These are phyloP conservation scores for Dictyostelium capitatum DNA, from an alignment of 78 protist genomes.

Conservation along the genomic window DNA sequence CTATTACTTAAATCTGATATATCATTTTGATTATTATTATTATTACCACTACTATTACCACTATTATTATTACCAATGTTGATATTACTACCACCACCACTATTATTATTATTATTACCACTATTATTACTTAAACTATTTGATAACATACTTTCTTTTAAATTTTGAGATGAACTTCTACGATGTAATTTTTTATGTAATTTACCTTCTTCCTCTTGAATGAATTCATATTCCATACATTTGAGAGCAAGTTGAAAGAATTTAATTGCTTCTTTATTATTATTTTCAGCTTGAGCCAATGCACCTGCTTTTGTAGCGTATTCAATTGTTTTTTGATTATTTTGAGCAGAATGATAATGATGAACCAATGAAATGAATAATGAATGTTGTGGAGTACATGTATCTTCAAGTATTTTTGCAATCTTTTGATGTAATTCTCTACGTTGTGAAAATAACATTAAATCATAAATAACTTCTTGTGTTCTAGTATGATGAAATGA, in stretches of 20 bases:
- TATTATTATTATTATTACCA: neutral
- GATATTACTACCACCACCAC: neutral
- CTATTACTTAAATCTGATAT: neutral
- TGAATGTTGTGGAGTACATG: constrained; percentile 50
- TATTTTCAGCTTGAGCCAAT: constrained; percentile 51
- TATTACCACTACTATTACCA: neutral
- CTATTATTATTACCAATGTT: neutral
- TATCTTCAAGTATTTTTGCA: constrained; percentile 42
- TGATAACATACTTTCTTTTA: neutral
- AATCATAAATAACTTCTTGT: constrained; percentile 81
- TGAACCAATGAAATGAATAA: constrained; percentile 52
- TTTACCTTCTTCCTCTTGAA: constrained; percentile 3
- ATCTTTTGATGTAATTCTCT: constrained; percentile 84
- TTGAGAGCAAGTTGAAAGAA: constrained; percentile 72
- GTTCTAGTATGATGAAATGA: constrained; percentile 56
- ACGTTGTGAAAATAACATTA: constrained; percentile 81
- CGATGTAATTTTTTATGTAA: constrained; percentile 17
- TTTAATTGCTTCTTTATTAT: constrained; percentile 62
- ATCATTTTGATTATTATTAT: neutral
- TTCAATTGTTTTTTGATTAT: constrained; percentile 66
- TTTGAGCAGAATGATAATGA: constrained; percentile 77
- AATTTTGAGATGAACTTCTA: constrained; percentile 18
- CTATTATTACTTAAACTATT: neutral
- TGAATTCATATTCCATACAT: constrained; percentile 33
- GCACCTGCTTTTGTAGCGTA: constrained; percentile 69